Conservation (phyloP, 1,139 yeast species). For the Nematodospora anomalae region DNA sequence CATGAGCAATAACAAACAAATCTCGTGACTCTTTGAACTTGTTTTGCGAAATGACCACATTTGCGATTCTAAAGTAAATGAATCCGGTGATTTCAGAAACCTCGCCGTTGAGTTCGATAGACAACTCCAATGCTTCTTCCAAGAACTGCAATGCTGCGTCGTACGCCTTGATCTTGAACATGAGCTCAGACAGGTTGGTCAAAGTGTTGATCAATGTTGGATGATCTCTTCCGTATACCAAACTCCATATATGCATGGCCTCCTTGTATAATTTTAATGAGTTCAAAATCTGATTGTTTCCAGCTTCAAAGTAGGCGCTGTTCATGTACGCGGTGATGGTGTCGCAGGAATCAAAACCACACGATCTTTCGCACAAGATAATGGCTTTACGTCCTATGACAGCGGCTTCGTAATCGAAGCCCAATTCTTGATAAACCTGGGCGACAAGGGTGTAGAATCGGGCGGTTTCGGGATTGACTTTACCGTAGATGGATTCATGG, state of each 20-base stretch:
- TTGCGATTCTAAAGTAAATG: conserved; percentile 65
- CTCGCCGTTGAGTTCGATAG: conserved; percentile 53
- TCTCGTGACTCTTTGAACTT: conserved; percentile 57
- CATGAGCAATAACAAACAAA: conserved; percentile 52
- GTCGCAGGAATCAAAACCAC: conserved; percentile 80
- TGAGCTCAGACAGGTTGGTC: conserved; percentile 60
- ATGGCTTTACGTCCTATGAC: conserved; percentile 71
- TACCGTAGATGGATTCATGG: conserved; percentile 83
- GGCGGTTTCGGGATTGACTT: conserved; percentile 78
- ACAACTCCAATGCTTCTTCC: conserved; percentile 46
- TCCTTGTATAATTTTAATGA: conserved; percentile 64
- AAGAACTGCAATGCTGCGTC: conserved; percentile 47
- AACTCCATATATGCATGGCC: conserved; percentile 57
- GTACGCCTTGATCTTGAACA: conserved; percentile 50
- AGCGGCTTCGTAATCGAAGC: conserved; percentile 59
- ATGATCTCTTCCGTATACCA: conserved; percentile 58
- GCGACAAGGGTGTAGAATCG: conserved; percentile 66
- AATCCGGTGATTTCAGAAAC: conserved; percentile 59
- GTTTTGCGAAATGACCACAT: conserved; percentile 53
- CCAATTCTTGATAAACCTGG: conserved; percentile 63
- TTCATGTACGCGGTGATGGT: conserved; percentile 72
- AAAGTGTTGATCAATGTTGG: conserved; percentile 70
- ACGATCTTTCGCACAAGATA: conserved; percentile 72
- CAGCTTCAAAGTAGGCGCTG: conserved; percentile 70
- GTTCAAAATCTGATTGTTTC: conserved; percentile 57